These are phyloP conservation scores for Pulveroboletus sp. DNA, from an alignment of 768 basidiomycete species.

Conservation along the genomic window DNA sequence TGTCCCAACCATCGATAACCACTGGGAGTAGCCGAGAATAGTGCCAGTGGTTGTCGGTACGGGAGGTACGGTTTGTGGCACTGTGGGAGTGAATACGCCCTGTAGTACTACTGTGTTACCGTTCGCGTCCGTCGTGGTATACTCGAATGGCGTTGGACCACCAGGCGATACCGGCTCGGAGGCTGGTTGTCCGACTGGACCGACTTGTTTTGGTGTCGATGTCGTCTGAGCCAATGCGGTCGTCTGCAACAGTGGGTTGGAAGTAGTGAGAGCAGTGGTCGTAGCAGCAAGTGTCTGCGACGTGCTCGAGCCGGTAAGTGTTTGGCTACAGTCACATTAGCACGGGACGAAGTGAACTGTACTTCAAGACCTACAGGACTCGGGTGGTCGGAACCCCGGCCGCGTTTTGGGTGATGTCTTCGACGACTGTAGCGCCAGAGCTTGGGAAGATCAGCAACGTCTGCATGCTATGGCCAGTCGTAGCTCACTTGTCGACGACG, in stretches of 20 bases:
- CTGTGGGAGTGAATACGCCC: constrained; percentile 32
- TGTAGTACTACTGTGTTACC: constrained; percentile 20
- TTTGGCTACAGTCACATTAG: constrained; percentile 11
- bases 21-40: constrained; percentile 28
- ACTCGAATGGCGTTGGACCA: constrained; percentile 46
- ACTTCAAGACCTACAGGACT: constrained; percentile 35
- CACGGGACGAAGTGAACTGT: neutral
- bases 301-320: constrained; percentile 10
- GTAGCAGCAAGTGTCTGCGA: neutral
- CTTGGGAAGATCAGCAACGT: constrained; percentile 26
- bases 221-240: constrained; percentile 19
- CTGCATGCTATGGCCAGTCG: neutral
- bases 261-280: constrained; percentile 11
- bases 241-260: constrained; percentile 14
- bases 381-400: constrained; percentile 38
- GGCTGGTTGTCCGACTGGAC: constrained; percentile 51
- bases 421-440: constrained; percentile 49
- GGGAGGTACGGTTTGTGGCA: constrained; percentile 26
- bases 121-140: constrained; percentile 41
- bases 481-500: constrained; percentile 42
- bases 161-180: constrained; percentile 36
- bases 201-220: constrained; percentile 17
- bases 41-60: constrained; percentile 23
- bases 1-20: constrained; percentile 29
- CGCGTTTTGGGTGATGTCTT: constrained; percentile 40